Base-by-base conservation (phyloP, 352 stramenopile genomes). In the Globisporangium takayamanum region DNA sequence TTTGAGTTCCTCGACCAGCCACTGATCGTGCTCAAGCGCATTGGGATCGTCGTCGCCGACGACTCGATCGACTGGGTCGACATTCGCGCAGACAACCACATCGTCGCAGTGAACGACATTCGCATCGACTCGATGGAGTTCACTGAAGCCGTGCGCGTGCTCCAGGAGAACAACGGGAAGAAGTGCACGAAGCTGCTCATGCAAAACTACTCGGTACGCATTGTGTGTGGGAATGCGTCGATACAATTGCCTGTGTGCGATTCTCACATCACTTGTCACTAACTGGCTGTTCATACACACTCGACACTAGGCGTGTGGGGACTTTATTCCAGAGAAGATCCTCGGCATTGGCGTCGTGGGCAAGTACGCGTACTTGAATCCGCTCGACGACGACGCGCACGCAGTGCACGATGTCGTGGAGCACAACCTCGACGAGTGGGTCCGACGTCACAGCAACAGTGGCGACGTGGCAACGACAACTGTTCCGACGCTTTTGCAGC, bases 281-380 rank as follows among this genome's bases (percentile, higher is more conserved):
- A 11, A 44, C 5, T 37, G 18, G 28, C 28, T 25, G 22, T 6
- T 26, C 28, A 22, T 45, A 3, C 51, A 28, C 0, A 10, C 6
- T 39, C 33, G 33, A 8, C 20, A n/a, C 18, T 16, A 84, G 74
- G 81, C 82, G 0, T 89, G 82, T 39, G 84, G 84, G 18, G 84
- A 94, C 20, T 94, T 94, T 47, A 94, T 94, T 30, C 84, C 84
- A 2, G 84, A 94, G 57, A 94, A 94, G 55, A 92, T 94, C 53
- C 57, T 94, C 14, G 84, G 84, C 16, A 64, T 94, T 10, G 80
- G 80, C 20, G 84, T 94, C 6, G 59, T 94, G 11, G 82, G 79
- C 53, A 92, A 92, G 51, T 92, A 88, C 59, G 82, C 82, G 12
- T 92, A 79, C 26, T 67, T 94, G 57, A 76, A 87, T 59, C 76